These are phyloP conservation scores for Plenodomus tracheiphilus DNA, from an alignment of 2,329 filamentous ascomycete species.

Conservation along the genomic window DNA sequence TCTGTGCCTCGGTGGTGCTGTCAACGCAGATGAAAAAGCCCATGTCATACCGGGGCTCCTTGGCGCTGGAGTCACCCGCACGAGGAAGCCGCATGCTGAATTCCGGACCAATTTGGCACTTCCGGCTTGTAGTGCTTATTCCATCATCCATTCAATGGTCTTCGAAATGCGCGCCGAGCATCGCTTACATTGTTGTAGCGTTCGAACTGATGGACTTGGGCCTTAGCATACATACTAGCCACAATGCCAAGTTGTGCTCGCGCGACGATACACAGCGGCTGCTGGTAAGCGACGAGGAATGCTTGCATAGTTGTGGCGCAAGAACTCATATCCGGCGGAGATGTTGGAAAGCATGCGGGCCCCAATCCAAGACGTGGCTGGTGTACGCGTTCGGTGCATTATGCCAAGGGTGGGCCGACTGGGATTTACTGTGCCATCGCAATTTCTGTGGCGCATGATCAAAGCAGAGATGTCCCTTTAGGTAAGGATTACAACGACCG, in stretches of 20 bases:
- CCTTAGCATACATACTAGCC: conserved; percentile 13
- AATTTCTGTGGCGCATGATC: neutral
- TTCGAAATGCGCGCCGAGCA: neutral
- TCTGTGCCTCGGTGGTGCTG: conserved; percentile 3
- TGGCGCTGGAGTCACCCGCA: conserved; percentile 5
- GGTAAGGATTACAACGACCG: conserved; percentile 3
- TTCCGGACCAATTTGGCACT: neutral
- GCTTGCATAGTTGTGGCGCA: conserved; percentile 5
- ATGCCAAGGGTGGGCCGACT: neutral
- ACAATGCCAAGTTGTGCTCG: conserved; percentile 4
- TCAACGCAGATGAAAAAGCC: conserved; percentile 1
- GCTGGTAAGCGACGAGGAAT: neutral
- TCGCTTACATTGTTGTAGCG: neutral
- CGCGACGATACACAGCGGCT: neutral
- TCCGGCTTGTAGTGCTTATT: neutral
- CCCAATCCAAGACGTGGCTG: conserved; percentile 3
- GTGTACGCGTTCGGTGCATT: neutral
- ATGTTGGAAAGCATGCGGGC: neutral
- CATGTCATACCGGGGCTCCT: conserved; percentile 13
- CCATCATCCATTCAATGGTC: conserved; percentile 1
- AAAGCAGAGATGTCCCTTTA: neutral
- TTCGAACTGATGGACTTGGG: neutral
- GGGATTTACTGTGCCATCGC: neutral
- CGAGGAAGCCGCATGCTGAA: neutral
- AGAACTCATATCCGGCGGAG: neutral